phyloP scores from a whole-genome alignment of 257 asterid genomes.

The Ilex aquifolium region DNA sequence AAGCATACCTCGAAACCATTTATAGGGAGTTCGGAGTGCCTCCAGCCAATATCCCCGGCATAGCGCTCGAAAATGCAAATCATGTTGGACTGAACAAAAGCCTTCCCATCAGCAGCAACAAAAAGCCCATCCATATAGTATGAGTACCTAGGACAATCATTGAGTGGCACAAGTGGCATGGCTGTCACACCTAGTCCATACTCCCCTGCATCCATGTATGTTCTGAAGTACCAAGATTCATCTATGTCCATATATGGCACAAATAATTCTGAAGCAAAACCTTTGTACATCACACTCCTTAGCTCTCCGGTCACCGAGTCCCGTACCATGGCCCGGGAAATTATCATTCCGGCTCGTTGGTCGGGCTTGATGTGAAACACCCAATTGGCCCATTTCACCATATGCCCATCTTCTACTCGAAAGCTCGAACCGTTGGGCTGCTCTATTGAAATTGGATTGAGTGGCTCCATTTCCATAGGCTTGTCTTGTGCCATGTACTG shows the following conservation, averaged over 20 bases:
- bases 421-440: not conserved
- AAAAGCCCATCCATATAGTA: too few relatives aligned
- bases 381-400: not conserved
- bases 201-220: not conserved
- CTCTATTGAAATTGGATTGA: not conserved
- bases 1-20: too few relatives aligned
- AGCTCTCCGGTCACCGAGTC: not conserved
- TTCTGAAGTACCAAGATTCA: not conserved
- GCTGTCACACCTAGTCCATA: not conserved
- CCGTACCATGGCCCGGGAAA: not conserved
- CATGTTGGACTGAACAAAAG: too few relatives aligned
- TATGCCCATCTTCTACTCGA: not conserved
- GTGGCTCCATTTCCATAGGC: slow-evolving; percentile 34
- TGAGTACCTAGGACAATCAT: too few relatives aligned
- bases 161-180: not conserved
- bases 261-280: not conserved
- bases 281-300: not conserved
- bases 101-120: too few relatives aligned
- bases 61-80: too few relatives aligned
- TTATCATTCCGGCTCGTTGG: not conserved
- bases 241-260: not conserved
- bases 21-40: too few relatives aligned
- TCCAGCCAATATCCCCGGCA: too few relatives aligned
- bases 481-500: slow-evolving; percentile 20
- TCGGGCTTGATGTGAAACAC: not conserved